Percentiles rank a stretch among this genome's conserved stretches.
Evolutionary conservation across 2,329 filamentous ascomycete species (phyloP).

Genomic region (Ascocoryne sarcoides): DNA sequence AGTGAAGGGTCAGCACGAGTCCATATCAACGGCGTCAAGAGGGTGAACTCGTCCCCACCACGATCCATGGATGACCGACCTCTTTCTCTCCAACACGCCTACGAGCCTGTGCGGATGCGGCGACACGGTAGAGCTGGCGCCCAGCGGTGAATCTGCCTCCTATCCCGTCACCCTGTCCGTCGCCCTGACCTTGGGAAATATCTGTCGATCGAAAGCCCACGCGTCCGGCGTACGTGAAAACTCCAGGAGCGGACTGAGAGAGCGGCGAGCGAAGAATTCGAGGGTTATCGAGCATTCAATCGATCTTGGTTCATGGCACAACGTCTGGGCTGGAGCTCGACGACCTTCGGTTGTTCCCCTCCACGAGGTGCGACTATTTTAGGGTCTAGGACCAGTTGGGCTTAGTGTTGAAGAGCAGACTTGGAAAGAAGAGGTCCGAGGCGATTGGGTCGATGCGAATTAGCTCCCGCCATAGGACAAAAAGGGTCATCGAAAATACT

Average conservation of each 20-base stretch:
- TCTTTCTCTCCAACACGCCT: too few species aligned
- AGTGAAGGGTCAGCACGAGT: too few species aligned
- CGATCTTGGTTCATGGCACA: constrained; percentile 3
- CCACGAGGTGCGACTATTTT: constrained; percentile 5
- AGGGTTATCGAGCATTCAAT: constrained; percentile 10
- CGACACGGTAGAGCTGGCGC: too few species aligned
- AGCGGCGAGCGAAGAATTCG: constrained; percentile 1
- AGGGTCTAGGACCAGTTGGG: constrained; percentile 1
- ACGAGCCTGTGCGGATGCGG: too few species aligned
- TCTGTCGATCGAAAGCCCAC: constrained; percentile 8
- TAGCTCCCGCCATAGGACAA: too few species aligned
- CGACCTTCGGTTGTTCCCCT: constrained; percentile 5
- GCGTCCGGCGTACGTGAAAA: constrained; percentile 15
- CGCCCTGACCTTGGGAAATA: constrained; percentile 4
- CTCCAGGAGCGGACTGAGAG: constrained; percentile 1
- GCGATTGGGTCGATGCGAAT: too few species aligned
- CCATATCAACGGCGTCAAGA: too few species aligned
- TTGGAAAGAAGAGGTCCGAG: too few species aligned
- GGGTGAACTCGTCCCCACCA: too few species aligned
- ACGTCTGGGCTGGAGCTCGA: background rate
- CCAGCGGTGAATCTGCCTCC: constrained; percentile 14
- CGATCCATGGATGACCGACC: too few species aligned
- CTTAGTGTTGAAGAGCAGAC: background rate
- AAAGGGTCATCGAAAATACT: too few species aligned
- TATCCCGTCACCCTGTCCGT: too few species aligned